phyloP scores from a whole-genome alignment of 2,329 filamentous ascomycete species.

The Microthyrium microscopicum region DNA sequence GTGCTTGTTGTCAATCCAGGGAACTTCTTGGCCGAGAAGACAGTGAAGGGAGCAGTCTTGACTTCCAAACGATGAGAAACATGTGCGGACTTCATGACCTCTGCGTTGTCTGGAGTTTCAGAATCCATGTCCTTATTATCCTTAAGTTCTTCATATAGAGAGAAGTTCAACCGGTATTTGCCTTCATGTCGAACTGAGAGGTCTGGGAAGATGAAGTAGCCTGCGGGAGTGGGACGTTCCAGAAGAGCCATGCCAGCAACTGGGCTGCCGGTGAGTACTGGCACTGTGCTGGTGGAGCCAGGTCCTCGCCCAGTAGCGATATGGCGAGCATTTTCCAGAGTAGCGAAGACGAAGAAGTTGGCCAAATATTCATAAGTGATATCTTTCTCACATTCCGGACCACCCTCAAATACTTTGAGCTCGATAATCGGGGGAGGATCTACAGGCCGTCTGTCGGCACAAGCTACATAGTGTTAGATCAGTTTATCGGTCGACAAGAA shows the following conservation, averaged over 20 bases:
- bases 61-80: conserved; percentile 82
- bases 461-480: conserved; percentile 34
- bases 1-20: conserved; percentile 86
- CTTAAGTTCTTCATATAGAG: conserved; percentile 86
- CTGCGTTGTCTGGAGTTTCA: conserved; percentile 25
- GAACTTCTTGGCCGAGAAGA: conserved; percentile 97
- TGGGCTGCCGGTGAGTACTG: conserved; percentile 83
- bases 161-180: conserved; percentile 79
- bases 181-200: conserved; percentile 92
- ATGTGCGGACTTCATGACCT: conserved; percentile 25
- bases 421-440: conserved; percentile 91
- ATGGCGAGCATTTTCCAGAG: conserved; percentile 68
- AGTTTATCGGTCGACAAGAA: conserved; percentile 9
- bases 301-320: conserved; percentile 68
- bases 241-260: conserved; percentile 94
- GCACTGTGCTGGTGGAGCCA: conserved; percentile 50
- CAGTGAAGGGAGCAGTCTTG: conserved; percentile 70
- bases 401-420: conserved; percentile 65
- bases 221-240: conserved; percentile 61
- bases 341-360: conserved; percentile 94
- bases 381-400: conserved; percentile 31
- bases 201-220: conserved; percentile 97
- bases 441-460: conserved; percentile 77
- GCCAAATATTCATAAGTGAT: conserved; percentile 83
- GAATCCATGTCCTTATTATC: conserved; percentile 61